These are phyloP conservation scores for Talaromyces amestolkiae DNA, from an alignment of 2,329 filamentous ascomycete genomes.

Conservation along the genomic window DNA sequence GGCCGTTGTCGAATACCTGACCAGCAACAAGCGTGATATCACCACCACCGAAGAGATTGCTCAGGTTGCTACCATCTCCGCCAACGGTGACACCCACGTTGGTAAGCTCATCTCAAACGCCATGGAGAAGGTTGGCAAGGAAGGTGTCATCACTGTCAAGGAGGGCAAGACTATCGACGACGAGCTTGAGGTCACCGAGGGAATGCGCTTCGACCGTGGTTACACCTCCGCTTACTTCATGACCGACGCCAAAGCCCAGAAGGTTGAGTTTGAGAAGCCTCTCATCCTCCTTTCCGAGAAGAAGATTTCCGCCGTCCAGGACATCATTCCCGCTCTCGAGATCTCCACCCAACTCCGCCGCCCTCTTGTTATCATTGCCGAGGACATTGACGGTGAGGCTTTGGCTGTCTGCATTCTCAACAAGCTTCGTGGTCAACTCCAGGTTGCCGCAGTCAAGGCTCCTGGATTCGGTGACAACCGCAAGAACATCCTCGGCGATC, in stretches of 20 bases:
- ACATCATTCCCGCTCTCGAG: conserved; percentile 97
- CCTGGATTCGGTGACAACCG: conserved; percentile 99
- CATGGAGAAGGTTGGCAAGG: conserved; percentile 99
- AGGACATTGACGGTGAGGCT: conserved; percentile 98
- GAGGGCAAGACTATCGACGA: conserved; percentile 98
- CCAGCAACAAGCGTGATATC: conserved; percentile 95
- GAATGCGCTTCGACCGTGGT: conserved; percentile 99
- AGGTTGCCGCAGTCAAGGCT: conserved; percentile 97
- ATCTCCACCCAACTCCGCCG: conserved; percentile 92
- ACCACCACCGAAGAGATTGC: conserved; percentile 96
- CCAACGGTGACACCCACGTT: conserved; percentile 94
- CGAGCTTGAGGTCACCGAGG: conserved; percentile 98
- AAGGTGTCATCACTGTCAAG: conserved; percentile 99
- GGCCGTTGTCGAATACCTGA: conserved; percentile 88
- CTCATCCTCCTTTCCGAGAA: conserved; percentile 98
- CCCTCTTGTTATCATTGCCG: conserved; percentile 95
- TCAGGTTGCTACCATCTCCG: conserved; percentile 96
- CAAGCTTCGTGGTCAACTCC: conserved; percentile 99
- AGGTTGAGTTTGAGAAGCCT: conserved; percentile 99
- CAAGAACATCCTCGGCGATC: conserved; percentile 97
- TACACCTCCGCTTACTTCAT: conserved; percentile 99
- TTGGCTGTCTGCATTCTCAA: conserved; percentile 98
- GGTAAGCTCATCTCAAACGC: conserved; percentile 94
- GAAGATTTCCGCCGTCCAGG: conserved; percentile 99
- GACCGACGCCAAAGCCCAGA: conserved; percentile 96